These are phyloP conservation scores for Nicotiana noctiflora DNA, from an alignment of 257 asterid genomes.

Conservation along the genomic window DNA sequence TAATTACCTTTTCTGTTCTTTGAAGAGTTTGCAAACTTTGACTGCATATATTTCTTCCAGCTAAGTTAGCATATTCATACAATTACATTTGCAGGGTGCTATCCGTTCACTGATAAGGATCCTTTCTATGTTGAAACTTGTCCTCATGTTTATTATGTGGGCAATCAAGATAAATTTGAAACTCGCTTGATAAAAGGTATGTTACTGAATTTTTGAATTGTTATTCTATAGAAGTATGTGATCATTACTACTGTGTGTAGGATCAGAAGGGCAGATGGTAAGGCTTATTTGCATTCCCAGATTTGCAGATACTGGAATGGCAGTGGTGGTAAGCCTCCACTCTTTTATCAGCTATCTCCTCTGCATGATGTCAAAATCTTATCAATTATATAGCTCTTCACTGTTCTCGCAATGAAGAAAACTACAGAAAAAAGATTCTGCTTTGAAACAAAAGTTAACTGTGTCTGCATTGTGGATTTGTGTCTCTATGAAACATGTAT, in stretches of 20 bases:
- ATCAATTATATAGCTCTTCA: background rate
- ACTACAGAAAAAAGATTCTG: background rate
- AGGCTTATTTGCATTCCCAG: slow-evolving; percentile 77
- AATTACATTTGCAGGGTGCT: slow-evolving; percentile 56
- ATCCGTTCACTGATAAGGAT: slow-evolving; percentile 93
- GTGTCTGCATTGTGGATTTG: background rate
- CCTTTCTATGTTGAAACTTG: slow-evolving; percentile 86
- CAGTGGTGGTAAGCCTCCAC: slow-evolving; percentile 69
- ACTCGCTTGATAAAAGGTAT: slow-evolving; percentile 60
- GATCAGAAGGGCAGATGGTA: slow-evolving; percentile 72
- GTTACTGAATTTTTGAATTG: background rate
- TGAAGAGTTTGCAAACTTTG: background rate
- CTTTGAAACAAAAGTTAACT: background rate
- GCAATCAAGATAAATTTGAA: slow-evolving; percentile 79
- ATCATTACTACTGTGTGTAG: slow-evolving; percentile 38
- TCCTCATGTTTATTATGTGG: slow-evolving; percentile 89
- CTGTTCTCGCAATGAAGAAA: slow-evolving; percentile 4
- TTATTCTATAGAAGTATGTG: background rate
- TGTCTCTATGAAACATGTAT: background rate
- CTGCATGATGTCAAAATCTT: background rate
- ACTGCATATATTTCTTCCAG: background rate
- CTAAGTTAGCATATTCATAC: background rate
- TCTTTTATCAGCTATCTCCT: background rate
- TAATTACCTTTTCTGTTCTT: background rate
- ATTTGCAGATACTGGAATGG: slow-evolving; percentile 77